Base-by-base conservation (phyloP, 495 filamentous ascomycete species). In the Lophium mytilinum region DNA sequence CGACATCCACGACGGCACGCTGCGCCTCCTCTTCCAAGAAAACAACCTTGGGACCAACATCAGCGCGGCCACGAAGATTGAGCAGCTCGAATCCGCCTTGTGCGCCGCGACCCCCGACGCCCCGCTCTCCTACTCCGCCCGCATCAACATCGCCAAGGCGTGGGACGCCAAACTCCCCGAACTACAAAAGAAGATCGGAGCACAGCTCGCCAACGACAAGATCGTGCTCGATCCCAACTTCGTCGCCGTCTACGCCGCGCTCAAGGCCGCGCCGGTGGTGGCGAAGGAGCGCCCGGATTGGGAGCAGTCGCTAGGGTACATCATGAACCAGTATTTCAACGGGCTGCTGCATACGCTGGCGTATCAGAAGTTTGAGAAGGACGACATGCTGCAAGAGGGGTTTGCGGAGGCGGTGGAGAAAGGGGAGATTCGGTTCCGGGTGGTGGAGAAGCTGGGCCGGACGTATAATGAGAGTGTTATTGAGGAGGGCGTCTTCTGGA, bases 11-110 rank as follows among this genome's bases (percentile, higher is more conserved):
- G 73, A 75, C 48, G 78, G 78, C 39, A 68, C 69, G 53, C 70
- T 81, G 14, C 66, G 71, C 53, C 68, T 81, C 33, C 55, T 77
- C 11, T 81, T 81, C 64, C 53, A 62, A 7, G 70, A 69, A 18
- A 58, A 63, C 3, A 49, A 65, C 50, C 72, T 81, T 2, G 78
- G 77, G 15, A 62, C 51, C 56, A 78, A 80, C 68, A 68, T 75
- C 52, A 63, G 68, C 49, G 34, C 73, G 50, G 68, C 68, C 55
- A 30, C 24, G 3, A 30, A 30, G 24, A 68, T 68, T 7, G 47
- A 64, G 21, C 55, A 68, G 1, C 71, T 81, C 17, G 62, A 69
- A 9, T 46, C 62, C 3, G 75, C 76, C 6, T 66, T 80, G 49
- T 77, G 76, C 60, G 55, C 50, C 0, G 78, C 78, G 0, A 62